Percentiles rank a stretch among this genome's conserved stretches.
Conservation (phyloP, 2,329 filamentous ascomycete species). For the Fusarium fujikuroi region DNA sequence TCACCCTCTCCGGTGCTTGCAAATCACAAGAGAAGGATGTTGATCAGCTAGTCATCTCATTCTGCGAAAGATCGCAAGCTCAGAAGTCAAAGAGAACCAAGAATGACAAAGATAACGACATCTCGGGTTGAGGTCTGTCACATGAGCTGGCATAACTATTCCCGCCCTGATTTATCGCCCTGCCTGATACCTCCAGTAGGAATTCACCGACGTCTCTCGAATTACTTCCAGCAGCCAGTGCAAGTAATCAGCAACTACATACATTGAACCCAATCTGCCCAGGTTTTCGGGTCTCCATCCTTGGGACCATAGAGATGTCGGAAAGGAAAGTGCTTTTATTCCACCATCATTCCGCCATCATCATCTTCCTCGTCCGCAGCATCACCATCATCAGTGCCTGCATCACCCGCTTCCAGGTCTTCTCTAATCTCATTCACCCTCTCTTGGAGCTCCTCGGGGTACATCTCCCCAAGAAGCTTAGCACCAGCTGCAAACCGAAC, state of each 20-base stretch:
- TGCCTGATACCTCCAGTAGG: not conserved
- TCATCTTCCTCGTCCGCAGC: not conserved
- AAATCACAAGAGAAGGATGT: accelerated
- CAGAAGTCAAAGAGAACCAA: not conserved
- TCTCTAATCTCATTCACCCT: not conserved
- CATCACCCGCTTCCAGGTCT: not conserved
- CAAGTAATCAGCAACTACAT: not conserved
- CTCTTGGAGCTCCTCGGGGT: not conserved
- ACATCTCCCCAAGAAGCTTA: not conserved
- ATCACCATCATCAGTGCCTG: not conserved
- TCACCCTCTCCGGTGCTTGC: accelerated
- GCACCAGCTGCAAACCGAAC: not conserved
- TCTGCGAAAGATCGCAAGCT: not conserved
- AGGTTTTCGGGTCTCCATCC: accelerated
- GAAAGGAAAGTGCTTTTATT: accelerated
- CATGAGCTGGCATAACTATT: not conserved
- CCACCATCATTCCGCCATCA: not conserved
- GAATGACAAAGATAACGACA: not conserved
- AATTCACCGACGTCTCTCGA: not conserved
- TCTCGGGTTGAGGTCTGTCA: not conserved
- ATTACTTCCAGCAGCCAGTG: not conserved
- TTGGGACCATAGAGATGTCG: not conserved
- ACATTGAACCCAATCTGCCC: accelerated
- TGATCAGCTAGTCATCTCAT: accelerated
- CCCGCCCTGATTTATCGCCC: not conserved